A percentile compares a stretch with the other conserved stretches of the same genome.
These are phyloP conservation scores for Skeletonema marinoi DNA, from an alignment of 108 stramenopile genomes.

Conservation along the genomic window DNA sequence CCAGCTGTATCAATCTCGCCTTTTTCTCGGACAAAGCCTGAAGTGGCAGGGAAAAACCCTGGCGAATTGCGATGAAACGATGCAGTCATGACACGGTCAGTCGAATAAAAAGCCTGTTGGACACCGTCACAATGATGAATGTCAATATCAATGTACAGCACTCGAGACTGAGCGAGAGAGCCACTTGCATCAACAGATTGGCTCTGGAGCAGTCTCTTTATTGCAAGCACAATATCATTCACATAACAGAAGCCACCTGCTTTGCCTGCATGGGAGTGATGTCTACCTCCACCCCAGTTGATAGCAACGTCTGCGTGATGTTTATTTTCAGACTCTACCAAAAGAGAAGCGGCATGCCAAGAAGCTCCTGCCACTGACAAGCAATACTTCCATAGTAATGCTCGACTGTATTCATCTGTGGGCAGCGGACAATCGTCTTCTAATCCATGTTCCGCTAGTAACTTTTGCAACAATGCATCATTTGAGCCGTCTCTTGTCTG, in stretches of 20 bases:
- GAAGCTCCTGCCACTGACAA: conserved; percentile 43
- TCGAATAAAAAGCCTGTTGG: conserved; percentile 60
- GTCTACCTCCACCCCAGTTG: conserved; percentile 86
- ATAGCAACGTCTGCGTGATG: conserved; percentile 65
- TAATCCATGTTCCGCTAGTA: conserved; percentile 38
- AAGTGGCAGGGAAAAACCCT: conserved; percentile 52
- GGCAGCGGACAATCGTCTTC: conserved; percentile 60
- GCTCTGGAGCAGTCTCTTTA: conserved; percentile 56
- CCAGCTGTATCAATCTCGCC: conserved; percentile 35
- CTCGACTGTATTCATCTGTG: conserved; percentile 6
- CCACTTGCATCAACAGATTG: conserved; percentile 10
- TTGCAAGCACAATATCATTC: conserved; percentile 84
- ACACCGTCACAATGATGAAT: conserved; percentile 87
- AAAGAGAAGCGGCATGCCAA: conserved; percentile 47
- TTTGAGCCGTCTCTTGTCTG: not conserved
- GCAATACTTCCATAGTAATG: conserved; percentile 48
- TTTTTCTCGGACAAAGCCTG: conserved; percentile 39
- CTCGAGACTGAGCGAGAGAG: conserved; percentile 43
- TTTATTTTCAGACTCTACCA: conserved; percentile 10
- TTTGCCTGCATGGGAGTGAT: conserved; percentile 76
- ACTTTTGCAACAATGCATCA: not conserved
- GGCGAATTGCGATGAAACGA: conserved; percentile 54
- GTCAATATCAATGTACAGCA: conserved; percentile 87
- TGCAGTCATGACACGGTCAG: conserved; percentile 50
- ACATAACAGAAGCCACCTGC: conserved; percentile 88